A percentile compares a stretch with the other conserved stretches of the same genome.
Conservation (phyloP, 2,329 filamentous ascomycete genomes). For the Graphilbum sp. region DNA sequence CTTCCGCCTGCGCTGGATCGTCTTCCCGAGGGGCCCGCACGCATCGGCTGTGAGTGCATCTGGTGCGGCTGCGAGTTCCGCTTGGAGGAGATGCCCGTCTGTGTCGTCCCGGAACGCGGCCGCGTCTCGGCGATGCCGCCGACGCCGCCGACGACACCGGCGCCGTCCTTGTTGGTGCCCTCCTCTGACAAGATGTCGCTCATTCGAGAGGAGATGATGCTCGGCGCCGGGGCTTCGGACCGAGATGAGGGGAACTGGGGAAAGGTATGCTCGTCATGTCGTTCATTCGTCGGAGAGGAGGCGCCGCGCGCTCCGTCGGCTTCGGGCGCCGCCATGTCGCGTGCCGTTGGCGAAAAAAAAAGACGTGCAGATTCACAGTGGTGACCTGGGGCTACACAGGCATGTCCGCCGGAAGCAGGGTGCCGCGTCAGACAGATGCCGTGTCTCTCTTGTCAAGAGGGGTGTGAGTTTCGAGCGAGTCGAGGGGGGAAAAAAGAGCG, state of each 20-base stretch:
- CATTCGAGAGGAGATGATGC: slow-evolving; percentile 57
- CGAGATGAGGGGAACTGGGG: slow-evolving; percentile 25
- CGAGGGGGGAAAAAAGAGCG: no score
- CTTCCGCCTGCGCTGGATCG: slow-evolving; percentile 21
- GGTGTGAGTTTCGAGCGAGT: no score
- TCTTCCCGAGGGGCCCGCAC: slow-evolving; percentile 31
- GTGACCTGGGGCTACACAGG: no score
- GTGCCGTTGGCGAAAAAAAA: no score
- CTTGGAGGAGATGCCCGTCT: slow-evolving; percentile 34
- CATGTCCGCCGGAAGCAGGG: no score
- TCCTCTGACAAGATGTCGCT: slow-evolving; percentile 47
- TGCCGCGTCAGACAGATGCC: no score
- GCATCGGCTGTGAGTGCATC: slow-evolving; percentile 27
- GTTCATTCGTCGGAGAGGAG: slow-evolving; percentile 15
- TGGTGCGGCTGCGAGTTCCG: slow-evolving; percentile 23
- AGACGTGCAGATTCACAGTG: no score
- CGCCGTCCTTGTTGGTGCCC: slow-evolving; percentile 21
- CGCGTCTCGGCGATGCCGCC: no score
- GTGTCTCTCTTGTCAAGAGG: no score
- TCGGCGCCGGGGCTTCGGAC: slow-evolving; percentile 32
- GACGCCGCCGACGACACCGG: no score
- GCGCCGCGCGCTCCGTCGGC: slow-evolving; percentile 18
- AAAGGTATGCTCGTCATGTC: slow-evolving; percentile 21
- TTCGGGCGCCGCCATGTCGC: slow-evolving; percentile 14
- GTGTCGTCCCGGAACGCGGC: no score